Evolutionary conservation across 2,329 filamentous ascomycete species (phyloP), one percentile per base, ranked within the genome.

Genomic region (Neopestalotiopsis rosae): DNA sequence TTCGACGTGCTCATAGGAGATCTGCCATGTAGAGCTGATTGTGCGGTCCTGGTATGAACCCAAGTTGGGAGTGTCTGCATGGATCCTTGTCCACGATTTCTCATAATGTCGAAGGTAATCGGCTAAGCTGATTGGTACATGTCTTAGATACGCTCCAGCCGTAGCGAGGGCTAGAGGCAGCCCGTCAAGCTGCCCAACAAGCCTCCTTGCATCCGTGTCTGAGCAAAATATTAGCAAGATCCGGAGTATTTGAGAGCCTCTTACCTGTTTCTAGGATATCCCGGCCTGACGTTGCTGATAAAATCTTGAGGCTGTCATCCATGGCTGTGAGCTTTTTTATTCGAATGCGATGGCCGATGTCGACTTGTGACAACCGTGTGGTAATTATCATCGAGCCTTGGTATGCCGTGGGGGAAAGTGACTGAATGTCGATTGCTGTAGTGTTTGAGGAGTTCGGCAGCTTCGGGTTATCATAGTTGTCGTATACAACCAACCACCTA

Each of bases 121-220:
- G 0, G 65, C 66, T 20, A 78, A 79, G 45, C 69, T 82, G 0
- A 76, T 80, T 52, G 78, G 69, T 34, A 79, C 77, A 61, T 83
- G 70, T 32, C 76, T 68, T 13, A 86, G 79, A 69, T 83, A 87
- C 0, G 81, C 77, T 5, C 83, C 82, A n/a, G 84, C 84, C 17
- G 82, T 81, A 5, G 82, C 75, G 17, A 86, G 78, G 1, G 84
- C 83, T 32, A 87, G 78, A 10, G 83, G 83, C 42, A 85, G 79
- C 5, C 84, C 82, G 69, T 83, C 80, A 0, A 87, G 79, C 61
- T 74, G 72, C 38, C 72, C 68, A 1, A 76, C 75, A 69, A 84
- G 77, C 12, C 69, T 28, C 38, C 65, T 40, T 17, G 75, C 76
- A 70, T 75, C 76, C 38, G 69, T 20, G 74, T 81, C 77, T 81